A percentile compares a stretch with the other conserved stretches of the same genome.
phyloP scores from a whole-genome alignment of 345 rosid genomes.

The Lepidium sativum region DNA sequence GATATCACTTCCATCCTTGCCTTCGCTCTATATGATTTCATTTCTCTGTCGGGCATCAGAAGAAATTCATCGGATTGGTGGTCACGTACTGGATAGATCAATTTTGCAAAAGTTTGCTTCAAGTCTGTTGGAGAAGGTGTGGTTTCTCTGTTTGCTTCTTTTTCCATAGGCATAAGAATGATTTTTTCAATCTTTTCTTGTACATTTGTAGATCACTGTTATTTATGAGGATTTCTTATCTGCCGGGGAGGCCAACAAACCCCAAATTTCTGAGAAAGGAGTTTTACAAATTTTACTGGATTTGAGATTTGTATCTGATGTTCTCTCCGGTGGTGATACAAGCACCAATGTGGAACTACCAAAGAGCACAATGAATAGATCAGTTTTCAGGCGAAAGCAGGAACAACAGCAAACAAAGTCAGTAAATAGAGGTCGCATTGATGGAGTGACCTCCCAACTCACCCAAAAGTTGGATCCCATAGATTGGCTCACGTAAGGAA shows the following conservation, averaged over 20 bases:
- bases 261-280: conserved; percentile 91
- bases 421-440: conserved; percentile 39
- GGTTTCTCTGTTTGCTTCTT: conserved; percentile 4
- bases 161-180: conserved; percentile 1
- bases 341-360: conserved; percentile 39
- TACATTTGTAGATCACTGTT: conserved; percentile 52
- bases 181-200: neutral
- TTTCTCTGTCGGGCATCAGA: conserved; percentile 92
- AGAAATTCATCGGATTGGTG: conserved; percentile 96
- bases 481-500: conserved; percentile 95
- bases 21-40: conserved; percentile 85
- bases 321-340: conserved; percentile 74
- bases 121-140: conserved; percentile 73
- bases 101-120: conserved; percentile 73
- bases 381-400: conserved; percentile 59
- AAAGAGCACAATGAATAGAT: conserved; percentile 43
- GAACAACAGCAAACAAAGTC: conserved; percentile 48
- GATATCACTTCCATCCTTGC: conserved; percentile 89
- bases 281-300: conserved; percentile 80
- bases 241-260: conserved; percentile 44
- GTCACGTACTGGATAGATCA: conserved; percentile 86
- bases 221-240: conserved; percentile 74
- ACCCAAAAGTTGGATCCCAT: conserved; percentile 89
- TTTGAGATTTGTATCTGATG: conserved; percentile 72
- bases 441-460: conserved; percentile 50